A percentile compares a stretch with the other conserved stretches of the same genome.
These are phyloP conservation scores for Ophiostoma ulmi DNA, from an alignment of 2,329 filamentous ascomycete genomes.

Conservation along the genomic window DNA sequence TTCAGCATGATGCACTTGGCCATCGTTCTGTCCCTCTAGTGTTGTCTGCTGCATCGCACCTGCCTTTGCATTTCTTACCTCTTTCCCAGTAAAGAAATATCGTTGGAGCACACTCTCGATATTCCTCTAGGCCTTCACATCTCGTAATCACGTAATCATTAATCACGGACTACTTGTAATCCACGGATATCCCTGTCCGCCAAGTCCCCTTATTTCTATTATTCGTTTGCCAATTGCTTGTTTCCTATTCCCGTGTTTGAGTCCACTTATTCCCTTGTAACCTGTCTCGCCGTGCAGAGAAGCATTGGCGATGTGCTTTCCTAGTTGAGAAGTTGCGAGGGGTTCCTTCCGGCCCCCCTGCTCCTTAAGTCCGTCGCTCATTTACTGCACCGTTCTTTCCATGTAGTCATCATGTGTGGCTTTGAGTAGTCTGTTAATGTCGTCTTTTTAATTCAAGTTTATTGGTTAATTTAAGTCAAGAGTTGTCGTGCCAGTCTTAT, in stretches of 20 bases:
- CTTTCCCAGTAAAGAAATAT: not conserved
- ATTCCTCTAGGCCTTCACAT: too few species aligned
- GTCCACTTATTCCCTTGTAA: constrained; percentile 2
- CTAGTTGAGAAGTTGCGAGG: too few species aligned
- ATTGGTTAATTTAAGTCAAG: too few species aligned
- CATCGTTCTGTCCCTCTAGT: not conserved
- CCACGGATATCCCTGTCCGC: not conserved
- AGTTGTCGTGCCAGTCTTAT: too few species aligned
- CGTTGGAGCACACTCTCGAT: not conserved
- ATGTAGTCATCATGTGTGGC: too few species aligned
- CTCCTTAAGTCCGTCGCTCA: too few species aligned
- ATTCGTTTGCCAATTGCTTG: not conserved
- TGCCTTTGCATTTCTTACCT: not conserved
- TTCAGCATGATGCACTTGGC: not conserved
- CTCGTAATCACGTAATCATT: not conserved
- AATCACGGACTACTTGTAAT: not conserved
- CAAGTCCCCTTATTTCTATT: not conserved
- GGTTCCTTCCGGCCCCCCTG: too few species aligned
- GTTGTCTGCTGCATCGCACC: not conserved
- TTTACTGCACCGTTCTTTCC: too few species aligned
- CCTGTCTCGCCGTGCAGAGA: not conserved
- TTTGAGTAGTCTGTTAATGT: too few species aligned
- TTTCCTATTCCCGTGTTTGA: not conserved
- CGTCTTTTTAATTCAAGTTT: too few species aligned
- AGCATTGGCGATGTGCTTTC: too few species aligned